These are phyloP conservation scores for Pisolithus tinctorius DNA, from an alignment of 768 basidiomycete species.

Conservation along the genomic window DNA sequence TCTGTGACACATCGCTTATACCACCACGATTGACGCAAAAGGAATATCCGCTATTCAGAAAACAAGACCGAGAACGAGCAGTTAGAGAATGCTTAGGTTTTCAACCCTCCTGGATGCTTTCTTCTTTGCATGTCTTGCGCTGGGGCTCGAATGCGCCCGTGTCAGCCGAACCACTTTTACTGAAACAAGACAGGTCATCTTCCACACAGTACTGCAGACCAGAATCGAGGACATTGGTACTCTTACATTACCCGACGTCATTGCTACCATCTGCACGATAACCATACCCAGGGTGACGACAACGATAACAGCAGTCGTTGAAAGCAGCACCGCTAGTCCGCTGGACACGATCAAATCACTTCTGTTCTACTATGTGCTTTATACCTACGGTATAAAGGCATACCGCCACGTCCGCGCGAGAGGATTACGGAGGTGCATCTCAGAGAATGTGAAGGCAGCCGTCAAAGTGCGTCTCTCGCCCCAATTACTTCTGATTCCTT, in stretches of 20 bases:
- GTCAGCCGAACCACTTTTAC: not conserved
- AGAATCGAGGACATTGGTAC: not conserved
- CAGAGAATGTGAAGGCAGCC: conserved; percentile 23
- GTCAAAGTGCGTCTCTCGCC: conserved; percentile 16
- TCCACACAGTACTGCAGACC: not conserved
- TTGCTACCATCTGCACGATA: not conserved
- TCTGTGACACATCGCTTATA: too few relatives aligned
- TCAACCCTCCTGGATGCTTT: not conserved
- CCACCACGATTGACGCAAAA: too few relatives aligned
- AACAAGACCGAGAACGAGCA: too few relatives aligned
- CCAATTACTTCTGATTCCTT: not conserved
- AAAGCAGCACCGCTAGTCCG: not conserved
- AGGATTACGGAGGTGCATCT: conserved; percentile 24
- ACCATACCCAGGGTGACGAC: not conserved
- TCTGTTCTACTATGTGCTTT: conserved; percentile 29
- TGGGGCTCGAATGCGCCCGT: not conserved
- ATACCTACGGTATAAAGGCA: conserved; percentile 17
- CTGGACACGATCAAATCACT: conserved; percentile 19
- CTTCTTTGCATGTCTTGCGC: not conserved
- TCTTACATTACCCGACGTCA: not conserved
- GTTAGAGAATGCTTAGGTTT: too few relatives aligned
- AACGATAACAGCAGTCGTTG: not conserved
- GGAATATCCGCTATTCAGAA: too few relatives aligned
- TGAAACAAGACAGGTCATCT: not conserved
- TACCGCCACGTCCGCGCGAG: conserved; percentile 33